Base-by-base conservation (phyloP, 2,329 filamentous ascomycete species). In the Ascochyta rabiei region DNA sequence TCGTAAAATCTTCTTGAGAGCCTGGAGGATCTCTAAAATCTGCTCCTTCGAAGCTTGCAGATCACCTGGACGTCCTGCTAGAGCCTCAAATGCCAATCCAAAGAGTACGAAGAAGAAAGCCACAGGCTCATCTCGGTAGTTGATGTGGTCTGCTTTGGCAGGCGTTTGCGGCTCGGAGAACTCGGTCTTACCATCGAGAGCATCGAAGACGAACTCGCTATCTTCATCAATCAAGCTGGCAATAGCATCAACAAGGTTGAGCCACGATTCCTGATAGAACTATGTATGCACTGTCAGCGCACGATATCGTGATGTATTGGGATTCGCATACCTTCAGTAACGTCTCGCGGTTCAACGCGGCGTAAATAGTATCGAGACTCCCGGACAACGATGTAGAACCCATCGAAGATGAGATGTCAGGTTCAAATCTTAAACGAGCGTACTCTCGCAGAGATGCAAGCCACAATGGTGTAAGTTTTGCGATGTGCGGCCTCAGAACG, bases 51-150 rank as follows among this genome's bases (percentile, higher is more conserved):
- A 86, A 4, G 87, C 87, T 26, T 92, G 81, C 10, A 87, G 81
- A 63, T 89, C 87, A 30, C 85, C 84, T 5, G 89, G 88, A 41
- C 92, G 87, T 6, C 91, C 91, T 7, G 93, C 93, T 19, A 99
- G 84, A 16, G 96, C 93, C 76, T 99, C 96, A 64, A 99, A 98
- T 0, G 93, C 92, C 53, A 99, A 88, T 10, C 95, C 95, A 66
- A 98, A 99, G 0, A 99, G 83, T 13, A 99, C 93, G 68, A 99
- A 99, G 80, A 99, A 99, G 81, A 99, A 99, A 0, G 95, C 95
- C 1, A 98, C 91, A 0, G 95, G 95, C 72, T 99, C 95, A 69
- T 98, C 93, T 42, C 95, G 90, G 73, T 99, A 99, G 75, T 98
- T 98, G 78, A 99, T 98, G 28, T 71, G 68, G 62, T 93, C 90